These are phyloP conservation scores for Quercus rubra DNA, from an alignment of 306 rosid species.

Conservation along the genomic window DNA sequence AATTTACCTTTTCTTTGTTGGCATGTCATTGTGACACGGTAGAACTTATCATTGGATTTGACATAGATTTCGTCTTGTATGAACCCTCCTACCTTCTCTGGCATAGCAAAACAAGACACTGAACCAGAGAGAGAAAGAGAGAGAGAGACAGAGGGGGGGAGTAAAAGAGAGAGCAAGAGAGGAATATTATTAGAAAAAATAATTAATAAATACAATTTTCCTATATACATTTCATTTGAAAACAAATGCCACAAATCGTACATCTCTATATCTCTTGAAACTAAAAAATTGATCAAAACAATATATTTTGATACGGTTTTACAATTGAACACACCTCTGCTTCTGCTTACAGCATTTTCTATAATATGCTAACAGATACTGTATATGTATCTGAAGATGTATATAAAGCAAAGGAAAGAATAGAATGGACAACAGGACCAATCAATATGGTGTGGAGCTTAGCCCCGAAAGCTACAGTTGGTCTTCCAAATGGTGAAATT, in stretches of 20 bases:
- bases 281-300: slow-evolving; percentile 2
- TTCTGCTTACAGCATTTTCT: slow-evolving; percentile 21
- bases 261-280: neutral
- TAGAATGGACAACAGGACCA: neutral
- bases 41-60: too few species aligned
- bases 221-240: slow-evolving; percentile 20
- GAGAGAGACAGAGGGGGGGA: neutral
- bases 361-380: neutral
- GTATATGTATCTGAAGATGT: neutral
- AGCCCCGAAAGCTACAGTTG: neutral
- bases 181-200: neutral
- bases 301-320: slow-evolving; percentile 12
- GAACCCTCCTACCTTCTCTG: too few species aligned
- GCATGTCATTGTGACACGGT: too few species aligned
- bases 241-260: slow-evolving; percentile 3
- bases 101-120: too few species aligned
- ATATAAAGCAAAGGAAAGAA: slow-evolving; percentile 18
- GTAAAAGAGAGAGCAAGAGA: neutral
- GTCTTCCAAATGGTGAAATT: neutral
- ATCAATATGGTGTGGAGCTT: slow-evolving; percentile 10
- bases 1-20: too few species aligned
- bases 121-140: too few species aligned
- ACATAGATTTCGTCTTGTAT: too few species aligned
- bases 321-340: slow-evolving; percentile 9
- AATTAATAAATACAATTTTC: neutral